A percentile compares a stretch with the other conserved stretches of the same genome.
Evolutionary conservation across 108 stramenopile species (phyloP).

Genomic region (Cylindrotheca fusiformis): DNA sequence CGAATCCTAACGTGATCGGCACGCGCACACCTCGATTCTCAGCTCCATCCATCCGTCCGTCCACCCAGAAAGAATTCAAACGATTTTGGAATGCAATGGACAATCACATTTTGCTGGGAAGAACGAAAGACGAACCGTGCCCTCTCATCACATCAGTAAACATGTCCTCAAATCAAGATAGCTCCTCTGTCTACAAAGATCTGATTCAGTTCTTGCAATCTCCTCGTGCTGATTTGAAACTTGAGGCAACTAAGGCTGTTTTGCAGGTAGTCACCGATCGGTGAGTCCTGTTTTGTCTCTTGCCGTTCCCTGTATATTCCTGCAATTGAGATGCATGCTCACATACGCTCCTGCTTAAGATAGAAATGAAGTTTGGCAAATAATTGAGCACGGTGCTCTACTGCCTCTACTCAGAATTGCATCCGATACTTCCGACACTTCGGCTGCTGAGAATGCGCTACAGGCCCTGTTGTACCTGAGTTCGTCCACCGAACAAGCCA

Average conservation of each 20-base stretch:
- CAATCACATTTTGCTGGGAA: too few species aligned
- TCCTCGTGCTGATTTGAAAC: constrained; percentile 35
- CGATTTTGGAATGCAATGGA: too few species aligned
- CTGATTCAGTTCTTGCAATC: constrained; percentile 38
- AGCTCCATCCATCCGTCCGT: too few species aligned
- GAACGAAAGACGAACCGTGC: too few species aligned
- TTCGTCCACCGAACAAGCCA: constrained; percentile 20
- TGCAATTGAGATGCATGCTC: too few species aligned
- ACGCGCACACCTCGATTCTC: too few species aligned
- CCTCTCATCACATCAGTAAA: too few species aligned
- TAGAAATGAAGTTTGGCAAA: constrained; percentile 17
- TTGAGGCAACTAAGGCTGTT: constrained; percentile 47
- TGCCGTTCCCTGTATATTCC: too few species aligned
- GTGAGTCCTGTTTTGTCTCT: constrained; percentile 4
- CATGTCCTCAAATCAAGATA: constrained; percentile 19
- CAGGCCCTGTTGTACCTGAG: constrained; percentile 36
- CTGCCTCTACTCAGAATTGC: constrained; percentile 26
- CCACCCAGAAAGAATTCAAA: too few species aligned
- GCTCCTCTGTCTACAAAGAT: constrained; percentile 31
- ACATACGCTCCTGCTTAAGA: too few species aligned
- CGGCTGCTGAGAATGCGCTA: constrained; percentile 11
- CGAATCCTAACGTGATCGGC: too few species aligned
- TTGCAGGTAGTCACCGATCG: constrained; percentile 24
- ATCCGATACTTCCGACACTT: constrained; percentile 10
- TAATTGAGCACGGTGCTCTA: constrained; percentile 33